Percentiles rank a stretch among this genome's conserved stretches.
phyloP scores from a whole-genome alignment of 78 protist species.

The Isochrysis galbana region DNA sequence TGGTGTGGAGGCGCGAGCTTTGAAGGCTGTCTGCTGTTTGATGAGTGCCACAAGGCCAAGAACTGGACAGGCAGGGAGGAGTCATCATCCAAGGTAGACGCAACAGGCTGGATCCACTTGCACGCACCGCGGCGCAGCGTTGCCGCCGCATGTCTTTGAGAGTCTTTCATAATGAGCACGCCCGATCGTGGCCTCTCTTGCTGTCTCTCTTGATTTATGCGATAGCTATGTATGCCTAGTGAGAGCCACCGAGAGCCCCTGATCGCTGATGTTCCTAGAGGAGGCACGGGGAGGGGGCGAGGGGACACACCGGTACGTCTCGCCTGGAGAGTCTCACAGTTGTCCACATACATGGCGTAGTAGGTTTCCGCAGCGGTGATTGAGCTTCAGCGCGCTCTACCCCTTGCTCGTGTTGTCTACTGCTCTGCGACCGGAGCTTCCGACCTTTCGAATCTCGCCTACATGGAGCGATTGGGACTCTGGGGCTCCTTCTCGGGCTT shows the following conservation, averaged over 20 bases:
- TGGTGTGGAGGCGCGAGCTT: not conserved
- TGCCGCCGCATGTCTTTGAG: not conserved
- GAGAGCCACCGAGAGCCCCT: too few species aligned
- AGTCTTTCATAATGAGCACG: too few species aligned
- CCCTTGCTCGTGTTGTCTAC: conserved; percentile 37
- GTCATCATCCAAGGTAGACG: not conserved
- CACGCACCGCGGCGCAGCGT: too few species aligned
- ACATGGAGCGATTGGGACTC: conserved; percentile 33
- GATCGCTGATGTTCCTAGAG: too few species aligned
- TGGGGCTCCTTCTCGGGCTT: conserved; percentile 25
- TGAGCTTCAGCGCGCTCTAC: conserved; percentile 27
- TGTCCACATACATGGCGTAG: not conserved
- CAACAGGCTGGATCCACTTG: too few species aligned
- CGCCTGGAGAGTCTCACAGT: too few species aligned
- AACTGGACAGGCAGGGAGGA: not conserved
- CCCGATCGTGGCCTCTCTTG: too few species aligned
- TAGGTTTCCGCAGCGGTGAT: not conserved
- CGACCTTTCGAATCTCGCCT: not conserved
- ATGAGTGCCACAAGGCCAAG: conserved; percentile 24
- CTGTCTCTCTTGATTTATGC: too few species aligned
- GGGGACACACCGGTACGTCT: too few species aligned
- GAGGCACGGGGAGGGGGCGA: too few species aligned
- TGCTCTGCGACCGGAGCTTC: not conserved
- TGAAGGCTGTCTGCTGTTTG: conserved; percentile 4
- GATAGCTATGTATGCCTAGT: too few species aligned